Evolutionary conservation across 2,329 filamentous ascomycete species (phyloP).

Genomic region (Plectosphaerella cucumerina): DNA sequence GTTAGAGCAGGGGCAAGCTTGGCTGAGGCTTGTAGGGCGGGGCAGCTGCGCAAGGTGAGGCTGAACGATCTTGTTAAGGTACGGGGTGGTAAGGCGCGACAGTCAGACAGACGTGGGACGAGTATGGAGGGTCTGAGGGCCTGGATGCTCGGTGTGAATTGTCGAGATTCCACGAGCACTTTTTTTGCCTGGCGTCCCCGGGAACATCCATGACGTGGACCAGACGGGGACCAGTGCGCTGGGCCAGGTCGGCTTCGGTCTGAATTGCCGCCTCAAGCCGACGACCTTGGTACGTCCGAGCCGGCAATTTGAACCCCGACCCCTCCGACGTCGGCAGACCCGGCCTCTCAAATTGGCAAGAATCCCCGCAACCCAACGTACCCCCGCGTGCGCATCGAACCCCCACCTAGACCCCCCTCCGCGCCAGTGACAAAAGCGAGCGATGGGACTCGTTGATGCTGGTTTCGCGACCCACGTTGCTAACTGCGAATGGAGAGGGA

Average conservation of each 20-base stretch:
- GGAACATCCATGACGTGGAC: not conserved
- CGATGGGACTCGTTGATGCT: constrained; percentile 7
- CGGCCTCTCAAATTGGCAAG: not conserved
- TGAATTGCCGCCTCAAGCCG: constrained; percentile 2
- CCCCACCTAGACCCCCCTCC: not conserved
- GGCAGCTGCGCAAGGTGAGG: not conserved
- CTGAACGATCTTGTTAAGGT: no score
- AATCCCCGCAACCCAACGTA: not conserved
- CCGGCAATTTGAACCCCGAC: not conserved
- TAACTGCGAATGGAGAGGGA: not conserved
- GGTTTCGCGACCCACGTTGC: no score
- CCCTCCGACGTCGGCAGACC: not conserved
- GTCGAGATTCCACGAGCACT: not conserved
- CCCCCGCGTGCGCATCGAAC: not conserved
- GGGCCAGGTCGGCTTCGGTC: not conserved
- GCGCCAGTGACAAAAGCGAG: constrained; percentile 8
- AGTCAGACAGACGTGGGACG: no score
- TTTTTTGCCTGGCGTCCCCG: no score
- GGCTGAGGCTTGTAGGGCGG: not conserved
- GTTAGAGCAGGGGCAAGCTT: not conserved
- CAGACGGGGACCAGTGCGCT: not conserved
- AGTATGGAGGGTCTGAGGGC: not conserved
- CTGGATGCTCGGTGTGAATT: constrained; percentile 2
- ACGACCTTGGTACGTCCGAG: not conserved
- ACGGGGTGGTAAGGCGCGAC: not conserved